Base-by-base conservation (phyloP, 2,329 filamentous ascomycete genomes). In the Sporothrix humicola region DNA sequence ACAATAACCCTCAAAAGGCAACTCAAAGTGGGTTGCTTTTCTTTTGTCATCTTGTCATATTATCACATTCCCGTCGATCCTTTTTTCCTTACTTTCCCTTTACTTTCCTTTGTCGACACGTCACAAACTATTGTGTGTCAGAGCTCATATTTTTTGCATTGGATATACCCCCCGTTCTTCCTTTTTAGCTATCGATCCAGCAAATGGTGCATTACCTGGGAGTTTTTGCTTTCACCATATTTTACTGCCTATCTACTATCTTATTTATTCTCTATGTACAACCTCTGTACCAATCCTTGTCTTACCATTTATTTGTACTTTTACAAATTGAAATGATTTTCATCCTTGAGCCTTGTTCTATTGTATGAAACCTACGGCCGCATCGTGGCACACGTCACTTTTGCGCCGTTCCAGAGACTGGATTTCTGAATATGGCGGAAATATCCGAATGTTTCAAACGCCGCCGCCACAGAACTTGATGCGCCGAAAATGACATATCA, bases 81-180 rank as follows among this genome's bases (percentile, higher is more conserved):
- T 66, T 26, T 26, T 66, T 56, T 42, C 58, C 42, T 54, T 72
- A 8, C 31, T 6, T 15, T n/a, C n/a, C 61, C 23, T 37, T 54
- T 15, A 37, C 5, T 72, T 68, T 72, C 71, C 59, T 72, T 68
- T 72, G 71, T 72, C 50, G 52, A 15, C 61, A 66, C 31, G 68
- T 54, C 10, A 23, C 37, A 69, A 42, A 44, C 26, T 6, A 42
- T 63, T 20, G 2, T 26, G 65, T 46, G 52, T 58, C 48, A 42
- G 15, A 70, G 17, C 23, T 23, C 46, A 54, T 42, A 31, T 52
- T 42, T 72, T 31, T 63, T 56, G 65, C 46, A 42, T 70, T 63
- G 72, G 65, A 73, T 73, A 73, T 73, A 69, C 44, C 71, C 37
- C 46, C 23, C 13, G 23, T 56, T 37, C 63, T 48, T 23, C n/a